Percentiles rank a stretch among this genome's conserved stretches.
Evolutionary conservation across 768 basidiomycete genomes (phyloP).

Genomic region (Mycena olivaceomarginata): DNA sequence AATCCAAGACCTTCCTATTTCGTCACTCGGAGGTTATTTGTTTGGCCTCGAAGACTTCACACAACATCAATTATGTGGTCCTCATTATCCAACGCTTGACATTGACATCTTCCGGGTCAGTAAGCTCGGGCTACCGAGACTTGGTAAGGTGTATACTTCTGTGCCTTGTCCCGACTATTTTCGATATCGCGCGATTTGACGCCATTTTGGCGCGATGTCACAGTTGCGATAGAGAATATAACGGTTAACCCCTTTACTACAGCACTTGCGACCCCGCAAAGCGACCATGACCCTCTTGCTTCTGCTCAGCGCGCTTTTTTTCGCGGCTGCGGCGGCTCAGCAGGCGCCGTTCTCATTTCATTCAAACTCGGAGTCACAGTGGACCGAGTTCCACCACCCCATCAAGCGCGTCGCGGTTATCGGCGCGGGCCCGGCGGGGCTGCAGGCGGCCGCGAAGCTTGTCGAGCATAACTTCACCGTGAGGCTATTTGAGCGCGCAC

Average conservation of each 20-base stretch:
- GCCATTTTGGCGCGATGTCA: constrained; percentile 37
- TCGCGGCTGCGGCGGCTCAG: constrained; percentile 17
- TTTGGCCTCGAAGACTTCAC: no score
- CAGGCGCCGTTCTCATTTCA: constrained; percentile 25
- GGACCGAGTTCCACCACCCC: constrained; percentile 39
- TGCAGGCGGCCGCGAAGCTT: constrained; percentile 41
- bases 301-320: constrained; percentile 2
- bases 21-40: no score
- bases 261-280: no score
- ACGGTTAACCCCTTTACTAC: no score
- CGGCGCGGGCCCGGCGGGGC: constrained; percentile 42
- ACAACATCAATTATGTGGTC: no score
- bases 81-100: no score
- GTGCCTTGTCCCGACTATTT: no score
- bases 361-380: neutral
- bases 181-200: constrained; percentile 40
- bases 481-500: constrained; percentile 44
- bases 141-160: no score
- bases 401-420: constrained; percentile 43
- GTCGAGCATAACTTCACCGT: constrained; percentile 44
- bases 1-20: no score
- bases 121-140: no score
- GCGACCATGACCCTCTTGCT: neutral
- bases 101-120: no score
- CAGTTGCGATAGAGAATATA: neutral